A percentile compares a stretch with the other conserved stretches of the same genome.
phyloP scores from a whole-genome alignment of 345 rosid genomes.

The Rhodamnia rubescens region DNA sequence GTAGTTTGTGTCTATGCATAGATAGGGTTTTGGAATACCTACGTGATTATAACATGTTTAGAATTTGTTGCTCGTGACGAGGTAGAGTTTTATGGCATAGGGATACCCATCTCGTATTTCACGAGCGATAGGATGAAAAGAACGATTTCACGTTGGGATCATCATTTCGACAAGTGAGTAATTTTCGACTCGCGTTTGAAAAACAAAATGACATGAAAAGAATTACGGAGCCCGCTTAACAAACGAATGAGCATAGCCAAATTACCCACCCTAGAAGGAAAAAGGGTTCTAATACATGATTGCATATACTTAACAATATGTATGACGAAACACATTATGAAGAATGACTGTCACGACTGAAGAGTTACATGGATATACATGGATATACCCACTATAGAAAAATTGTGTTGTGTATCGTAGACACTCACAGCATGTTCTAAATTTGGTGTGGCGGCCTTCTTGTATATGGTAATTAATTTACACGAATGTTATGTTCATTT shows the following conservation, averaged over 20 bases:
- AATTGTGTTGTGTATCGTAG: neutral
- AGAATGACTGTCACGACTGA: neutral
- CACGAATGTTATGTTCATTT: neutral
- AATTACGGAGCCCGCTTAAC: neutral
- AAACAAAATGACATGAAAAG: neutral
- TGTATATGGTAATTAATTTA: neutral
- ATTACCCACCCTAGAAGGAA: neutral
- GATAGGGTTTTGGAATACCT: neutral
- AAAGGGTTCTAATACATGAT: neutral
- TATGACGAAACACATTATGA: neutral
- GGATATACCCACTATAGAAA: neutral
- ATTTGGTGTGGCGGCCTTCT: neutral
- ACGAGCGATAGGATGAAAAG: neutral
- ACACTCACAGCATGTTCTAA: neutral
- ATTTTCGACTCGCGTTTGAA: neutral
- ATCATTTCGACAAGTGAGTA: neutral
- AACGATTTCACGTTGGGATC: neutral
- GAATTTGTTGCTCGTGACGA: neutral
- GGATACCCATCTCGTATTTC: neutral
- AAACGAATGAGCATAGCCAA: neutral
- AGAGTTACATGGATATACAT: neutral
- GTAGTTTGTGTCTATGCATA: neutral
- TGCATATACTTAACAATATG: neutral
- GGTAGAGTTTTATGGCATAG: neutral
- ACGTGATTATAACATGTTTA: neutral